These are phyloP conservation scores for Chaetomium sp. DNA, from an alignment of 2,329 filamentous ascomycete genomes.

Conservation along the genomic window DNA sequence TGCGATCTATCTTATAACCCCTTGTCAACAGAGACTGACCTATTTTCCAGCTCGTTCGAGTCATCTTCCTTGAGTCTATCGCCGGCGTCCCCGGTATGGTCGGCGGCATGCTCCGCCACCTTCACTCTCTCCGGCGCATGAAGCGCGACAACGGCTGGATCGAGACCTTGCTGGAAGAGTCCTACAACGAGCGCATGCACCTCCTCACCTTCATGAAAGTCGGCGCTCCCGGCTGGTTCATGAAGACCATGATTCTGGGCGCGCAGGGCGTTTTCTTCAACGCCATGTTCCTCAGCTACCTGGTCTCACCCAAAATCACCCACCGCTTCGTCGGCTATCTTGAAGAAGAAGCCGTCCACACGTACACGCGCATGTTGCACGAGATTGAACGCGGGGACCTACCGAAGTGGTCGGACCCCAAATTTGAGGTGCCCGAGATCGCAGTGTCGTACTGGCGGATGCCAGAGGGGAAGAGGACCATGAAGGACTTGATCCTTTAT, in stretches of 20 bases:
- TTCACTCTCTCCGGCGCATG: slow-evolving; percentile 75
- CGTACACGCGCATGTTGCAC: slow-evolving; percentile 81
- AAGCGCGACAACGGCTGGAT: slow-evolving; percentile 97
- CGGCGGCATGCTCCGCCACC: slow-evolving; percentile 85
- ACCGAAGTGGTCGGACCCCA: slow-evolving; percentile 66
- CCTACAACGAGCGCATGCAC: slow-evolving; percentile 91
- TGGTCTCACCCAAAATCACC: slow-evolving; percentile 77
- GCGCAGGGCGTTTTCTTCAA: slow-evolving; percentile 98
- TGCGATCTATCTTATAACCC: not conserved
- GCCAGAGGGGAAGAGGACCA: slow-evolving; percentile 72
- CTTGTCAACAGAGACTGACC: not conserved
- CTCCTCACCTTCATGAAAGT: slow-evolving; percentile 79
- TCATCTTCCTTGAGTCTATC: slow-evolving; percentile 90
- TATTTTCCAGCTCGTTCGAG: slow-evolving; percentile 57
- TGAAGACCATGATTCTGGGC: slow-evolving; percentile 83
- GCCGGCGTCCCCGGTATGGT: slow-evolving; percentile 97
- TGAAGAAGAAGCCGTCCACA: slow-evolving; percentile 94
- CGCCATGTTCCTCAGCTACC: slow-evolving; percentile 79
- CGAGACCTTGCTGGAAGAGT: slow-evolving; percentile 82
- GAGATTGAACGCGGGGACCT: slow-evolving; percentile 82
- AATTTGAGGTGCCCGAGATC: slow-evolving; percentile 76
- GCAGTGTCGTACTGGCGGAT: slow-evolving; percentile 92
- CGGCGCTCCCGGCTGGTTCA: slow-evolving; percentile 72
- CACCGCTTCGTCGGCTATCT: slow-evolving; percentile 96
- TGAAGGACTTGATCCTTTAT: slow-evolving; percentile 83